Base-by-base conservation (phyloP, 495 filamentous ascomycete species). In the Trichodelitschia bisporula region DNA sequence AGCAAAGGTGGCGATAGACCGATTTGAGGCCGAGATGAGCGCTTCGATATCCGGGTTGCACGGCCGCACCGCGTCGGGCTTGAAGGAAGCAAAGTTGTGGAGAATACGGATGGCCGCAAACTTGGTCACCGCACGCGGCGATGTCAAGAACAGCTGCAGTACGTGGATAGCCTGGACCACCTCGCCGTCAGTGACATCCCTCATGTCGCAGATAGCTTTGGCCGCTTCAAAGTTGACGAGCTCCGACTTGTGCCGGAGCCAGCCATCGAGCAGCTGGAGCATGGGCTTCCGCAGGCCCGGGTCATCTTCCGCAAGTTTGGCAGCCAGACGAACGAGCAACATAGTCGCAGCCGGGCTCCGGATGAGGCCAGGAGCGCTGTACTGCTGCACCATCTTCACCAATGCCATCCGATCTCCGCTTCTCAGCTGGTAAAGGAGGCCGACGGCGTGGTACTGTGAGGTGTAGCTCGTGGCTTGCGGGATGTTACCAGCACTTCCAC, bases 351-450 rank as follows among this genome's bases (percentile, higher is more conserved):
- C 82, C 10, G 84, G 82, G 48, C 77, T 93, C 64, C 92, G 93
- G 31, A 91, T 73, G 15, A 75, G 79, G 26, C 84, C 82, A 4
- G 84, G 73, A 31, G 72, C 71, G 19, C 78, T 77, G 44, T 90
- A 93, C 48, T 95, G 89, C 54, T 99, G 86, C 10, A 95, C 86
- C 89, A 99, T 93, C 64, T 95, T 99, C n/a, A 95, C 86, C 40
- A 99, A 54, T 4, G 84, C 77, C 89, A 95, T 99, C 43, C 86
- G 67, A 50, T 99, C 86, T 39, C 91, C 79, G 34, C 75, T 75
- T 44, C 86, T 75, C 83, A 99, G 93, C 55, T 95, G 86, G 47
- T 93, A 95, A 27, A 99, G 52, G 20, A 99, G 66, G 28, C 89
- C 86, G 58, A 99, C 93, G 30, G 86, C 86, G 50, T 99, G 86